Evolutionary conservation across 2,329 filamentous ascomycete genomes (phyloP).

Genomic region (Proliferodiscus dingleyae): DNA sequence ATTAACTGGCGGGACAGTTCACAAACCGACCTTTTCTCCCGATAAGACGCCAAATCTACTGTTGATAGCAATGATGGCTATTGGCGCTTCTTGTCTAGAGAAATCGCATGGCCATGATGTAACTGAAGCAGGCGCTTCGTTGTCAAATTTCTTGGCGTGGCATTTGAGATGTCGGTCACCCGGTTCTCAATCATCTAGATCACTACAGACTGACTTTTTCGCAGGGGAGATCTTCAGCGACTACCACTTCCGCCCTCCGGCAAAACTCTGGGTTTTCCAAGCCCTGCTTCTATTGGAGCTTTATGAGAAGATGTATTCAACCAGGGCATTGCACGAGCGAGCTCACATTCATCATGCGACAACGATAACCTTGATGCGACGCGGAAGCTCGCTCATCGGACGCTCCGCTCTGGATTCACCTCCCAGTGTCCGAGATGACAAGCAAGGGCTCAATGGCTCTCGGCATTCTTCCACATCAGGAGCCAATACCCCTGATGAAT

Average conservation of each 20-base stretch:
- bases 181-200: neutral
- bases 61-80: slow-evolving; percentile 82
- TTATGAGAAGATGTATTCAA: slow-evolving; percentile 98
- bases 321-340: slow-evolving; percentile 82
- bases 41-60: slow-evolving; percentile 82
- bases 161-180: slow-evolving; percentile 71
- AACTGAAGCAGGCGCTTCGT: slow-evolving; percentile 70
- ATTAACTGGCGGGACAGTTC: slow-evolving; percentile 43
- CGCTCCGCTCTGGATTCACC: slow-evolving; percentile 81
- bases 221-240: slow-evolving; percentile 75
- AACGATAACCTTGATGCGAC: slow-evolving; percentile 89
- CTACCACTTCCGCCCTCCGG: slow-evolving; percentile 80
- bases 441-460: slow-evolving; percentile 44
- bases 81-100: slow-evolving; percentile 86
- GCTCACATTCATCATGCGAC: slow-evolving; percentile 97
- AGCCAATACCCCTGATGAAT: slow-evolving; percentile 73
- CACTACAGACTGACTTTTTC: slow-evolving; percentile 61
- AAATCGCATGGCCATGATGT: slow-evolving; percentile 70
- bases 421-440: slow-evolving; percentile 55
- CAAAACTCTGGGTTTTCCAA: slow-evolving; percentile 95
- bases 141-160: slow-evolving; percentile 88
- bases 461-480: slow-evolving; percentile 59
- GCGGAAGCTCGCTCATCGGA: slow-evolving; percentile 85
- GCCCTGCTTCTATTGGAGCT: slow-evolving; percentile 82
- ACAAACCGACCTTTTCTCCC: slow-evolving; percentile 88